Base-by-base conservation (phyloP, 176 grass and related monocot species). In the Alopecurus myosuroides region DNA sequence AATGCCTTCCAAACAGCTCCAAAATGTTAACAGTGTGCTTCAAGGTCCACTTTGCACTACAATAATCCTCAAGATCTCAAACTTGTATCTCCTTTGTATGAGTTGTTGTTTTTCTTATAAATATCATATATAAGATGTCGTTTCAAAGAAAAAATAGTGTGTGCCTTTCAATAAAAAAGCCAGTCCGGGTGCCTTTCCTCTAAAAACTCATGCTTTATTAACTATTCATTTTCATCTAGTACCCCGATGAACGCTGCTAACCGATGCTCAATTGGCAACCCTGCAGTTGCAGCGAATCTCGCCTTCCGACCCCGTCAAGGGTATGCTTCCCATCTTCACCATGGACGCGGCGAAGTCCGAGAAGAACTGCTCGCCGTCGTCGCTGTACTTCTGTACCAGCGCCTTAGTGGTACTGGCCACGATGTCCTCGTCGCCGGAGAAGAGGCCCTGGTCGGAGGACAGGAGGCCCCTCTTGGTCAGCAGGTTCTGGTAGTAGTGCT, bases 401-500 rank as follows among this genome's bases (percentile, higher is more conserved):
- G 60, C 77, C 81, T 88, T 95, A 12, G 95, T 98, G 3, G 46
- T 62, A 25, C 70, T 73, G 37, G 89, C 87, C 5, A 87, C 61
- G 9, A 87, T 81, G 34, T 92, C 88, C 40, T 91, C 89, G 20
- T 36, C 18, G 34, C 93, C 93, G n/a, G 93, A 95, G 73, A 86
- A 98, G 70, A 98, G 93, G 2, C 93, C 92, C 83, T 98, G 95
- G 52, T 98, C 93, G n/a, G 95, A 98, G 33, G 95, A 88, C 46
- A 98, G 85, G 20, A 98, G 57, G 8, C 93, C 95, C 51, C 36
- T 93, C 18, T 95, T 48, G 15, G 6, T 74, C 34, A 92, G 67
- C 20, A 98, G 81, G 76, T 98, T 98, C 13, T 87, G 55, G 87
- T 87, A 98, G 48, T 98, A 95, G 14, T 76, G 74, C 77, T 92